Evolutionary conservation across 371 early-diverging fungal genomes (phyloP).

Genomic region (Mortierella sp.): DNA sequence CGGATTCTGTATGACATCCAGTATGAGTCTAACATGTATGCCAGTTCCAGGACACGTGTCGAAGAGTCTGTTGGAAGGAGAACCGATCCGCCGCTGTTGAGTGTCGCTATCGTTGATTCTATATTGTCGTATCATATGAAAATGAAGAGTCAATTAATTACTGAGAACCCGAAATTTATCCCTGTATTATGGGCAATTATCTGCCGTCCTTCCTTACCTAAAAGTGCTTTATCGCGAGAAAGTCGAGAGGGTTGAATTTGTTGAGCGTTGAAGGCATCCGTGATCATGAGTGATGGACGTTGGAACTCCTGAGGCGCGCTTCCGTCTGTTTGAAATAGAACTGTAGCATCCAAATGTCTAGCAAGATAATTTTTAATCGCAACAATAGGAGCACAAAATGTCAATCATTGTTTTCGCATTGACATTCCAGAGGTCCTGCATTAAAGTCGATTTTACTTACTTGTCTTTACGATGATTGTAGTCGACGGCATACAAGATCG

Average conservation of each 20-base stretch:
- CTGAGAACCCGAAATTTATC: too few relatives aligned
- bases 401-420: not conserved
- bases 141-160: too few relatives aligned
- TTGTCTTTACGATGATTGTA: constrained; percentile 97
- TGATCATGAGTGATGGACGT: constrained; percentile 92
- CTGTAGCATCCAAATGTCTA: constrained; percentile 91
- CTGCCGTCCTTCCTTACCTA: constrained; percentile 61
- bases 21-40: constrained; percentile 89
- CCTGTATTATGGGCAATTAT: too few relatives aligned
- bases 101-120: constrained; percentile 76
- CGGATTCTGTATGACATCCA: constrained; percentile 80
- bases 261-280: constrained; percentile 88
- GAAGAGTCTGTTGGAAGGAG: constrained; percentile 94
- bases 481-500: constrained; percentile 96
- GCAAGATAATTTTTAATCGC: not conserved
- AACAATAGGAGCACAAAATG: not conserved
- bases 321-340: constrained; percentile 76
- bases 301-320: constrained; percentile 80
- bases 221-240: constrained; percentile 80
- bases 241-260: constrained; percentile 80
- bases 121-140: not conserved
- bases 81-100: constrained; percentile 82
- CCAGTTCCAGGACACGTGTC: constrained; percentile 94
- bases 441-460: constrained; percentile 59
- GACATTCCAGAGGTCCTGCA: not conserved